Evolutionary conservation across 805 yeast genomes (phyloP).

Genomic region (Lipomyces sp.): DNA sequence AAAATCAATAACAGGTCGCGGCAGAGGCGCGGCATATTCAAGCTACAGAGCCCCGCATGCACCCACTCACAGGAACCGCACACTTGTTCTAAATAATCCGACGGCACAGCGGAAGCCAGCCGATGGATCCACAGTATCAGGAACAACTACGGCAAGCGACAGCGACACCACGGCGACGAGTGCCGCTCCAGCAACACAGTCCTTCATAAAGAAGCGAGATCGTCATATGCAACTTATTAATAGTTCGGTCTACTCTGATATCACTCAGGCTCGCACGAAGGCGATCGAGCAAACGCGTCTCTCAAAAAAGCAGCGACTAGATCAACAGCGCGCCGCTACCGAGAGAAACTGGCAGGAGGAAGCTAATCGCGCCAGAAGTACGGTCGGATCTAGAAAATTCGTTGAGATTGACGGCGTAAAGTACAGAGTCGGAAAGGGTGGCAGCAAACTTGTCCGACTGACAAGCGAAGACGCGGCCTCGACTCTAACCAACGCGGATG

Average conservation of each 20-base stretch:
- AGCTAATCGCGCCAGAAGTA: constrained; percentile 25
- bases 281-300: constrained; percentile 27
- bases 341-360: constrained; percentile 29
- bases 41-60: constrained; percentile 7
- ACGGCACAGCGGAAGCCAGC: too few relatives aligned
- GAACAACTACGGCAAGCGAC: too few relatives aligned
- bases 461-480: constrained; percentile 8
- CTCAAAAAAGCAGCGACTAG: constrained; percentile 25
- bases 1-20: too few relatives aligned
- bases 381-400: constrained; percentile 6
- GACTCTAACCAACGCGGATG: too few relatives aligned
- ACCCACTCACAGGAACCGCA: constrained; percentile 26
- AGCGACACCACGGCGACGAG: neutral
- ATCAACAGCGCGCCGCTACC: constrained; percentile 19
- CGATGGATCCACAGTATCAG: too few relatives aligned
- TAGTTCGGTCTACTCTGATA: constrained; percentile 22
- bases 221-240: constrained; percentile 31
- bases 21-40: neutral
- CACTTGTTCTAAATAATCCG: constrained; percentile 18
- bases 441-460: constrained; percentile 31
- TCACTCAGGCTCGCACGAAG: constrained; percentile 25
- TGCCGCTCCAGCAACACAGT: neutral
- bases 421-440: constrained; percentile 27
- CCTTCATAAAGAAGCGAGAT: constrained; percentile 26
- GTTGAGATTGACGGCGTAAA: constrained; percentile 33